A percentile compares a stretch with the other conserved stretches of the same genome.
Conservation (phyloP, 75 land plant genomes). For the Selaginella tamariscina region DNA sequence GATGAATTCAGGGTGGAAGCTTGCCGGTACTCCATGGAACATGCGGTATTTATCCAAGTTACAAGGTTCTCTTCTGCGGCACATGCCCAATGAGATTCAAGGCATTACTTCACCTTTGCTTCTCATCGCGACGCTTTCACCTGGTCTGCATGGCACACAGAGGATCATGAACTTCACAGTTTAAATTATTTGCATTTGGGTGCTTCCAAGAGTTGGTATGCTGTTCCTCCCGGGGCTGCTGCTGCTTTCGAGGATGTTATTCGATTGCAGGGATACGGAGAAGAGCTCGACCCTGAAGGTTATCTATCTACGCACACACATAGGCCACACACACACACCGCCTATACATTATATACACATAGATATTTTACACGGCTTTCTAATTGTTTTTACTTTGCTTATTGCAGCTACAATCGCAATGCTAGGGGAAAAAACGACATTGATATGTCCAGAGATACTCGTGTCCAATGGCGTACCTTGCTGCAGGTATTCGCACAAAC, state of each 20-base stretch:
- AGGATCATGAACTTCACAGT: conserved; percentile 4
- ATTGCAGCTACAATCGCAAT: not conserved
- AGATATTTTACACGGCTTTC: not conserved
- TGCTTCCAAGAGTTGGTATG: conserved; percentile 10
- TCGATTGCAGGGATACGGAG: not conserved
- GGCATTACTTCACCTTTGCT: conserved; percentile 1
- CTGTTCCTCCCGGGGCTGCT: conserved; percentile 1
- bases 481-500: conserved; percentile 10
- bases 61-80: not conserved
- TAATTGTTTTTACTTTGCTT: not conserved
- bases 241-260: not conserved
- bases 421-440: conserved; percentile 1
- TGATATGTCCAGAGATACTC: not conserved
- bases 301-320: not conserved
- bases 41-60: not conserved
- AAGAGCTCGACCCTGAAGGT: not conserved
- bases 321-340: not conserved
- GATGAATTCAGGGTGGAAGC: conserved; percentile 13
- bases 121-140: conserved; percentile 7
- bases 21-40: conserved; percentile 5
- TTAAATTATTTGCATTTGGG: conserved; percentile 11
- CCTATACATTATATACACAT: not conserved
- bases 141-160: not conserved
- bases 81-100: conserved; percentile 8
- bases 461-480: conserved; percentile 3